phyloP scores from a whole-genome alignment of 2,329 filamentous ascomycete species.

The Zalaria sp. region DNA sequence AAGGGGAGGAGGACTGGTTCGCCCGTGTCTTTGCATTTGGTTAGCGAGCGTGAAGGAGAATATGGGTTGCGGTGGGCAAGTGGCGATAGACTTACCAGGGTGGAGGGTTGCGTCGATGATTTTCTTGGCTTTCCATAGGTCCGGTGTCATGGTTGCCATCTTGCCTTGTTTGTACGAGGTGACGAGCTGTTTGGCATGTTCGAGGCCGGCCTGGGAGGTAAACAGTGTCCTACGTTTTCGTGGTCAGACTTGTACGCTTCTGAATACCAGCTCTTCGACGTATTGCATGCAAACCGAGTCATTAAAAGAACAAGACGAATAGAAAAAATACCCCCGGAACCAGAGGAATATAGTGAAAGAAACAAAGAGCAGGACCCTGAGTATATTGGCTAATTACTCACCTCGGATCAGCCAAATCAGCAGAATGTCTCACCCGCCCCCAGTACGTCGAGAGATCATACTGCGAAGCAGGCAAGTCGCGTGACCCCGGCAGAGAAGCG shows the following conservation, averaged over 20 bases:
- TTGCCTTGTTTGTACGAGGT: slow-evolving; percentile 77
- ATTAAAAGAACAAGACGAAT: too few species aligned
- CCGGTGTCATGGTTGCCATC: slow-evolving; percentile 66
- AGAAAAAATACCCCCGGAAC: neutral
- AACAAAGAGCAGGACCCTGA: too few species aligned
- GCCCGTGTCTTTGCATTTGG: slow-evolving; percentile 57
- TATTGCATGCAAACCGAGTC: too few species aligned
- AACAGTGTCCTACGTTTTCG: slow-evolving; percentile 60
- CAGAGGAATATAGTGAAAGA: too few species aligned
- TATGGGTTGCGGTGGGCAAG: neutral
- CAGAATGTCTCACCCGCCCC: slow-evolving; percentile 82
- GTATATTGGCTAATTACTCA: too few species aligned
- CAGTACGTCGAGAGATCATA: slow-evolving; percentile 90
- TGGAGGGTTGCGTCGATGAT: slow-evolving; percentile 92
- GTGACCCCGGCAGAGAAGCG: slow-evolving; percentile 47
- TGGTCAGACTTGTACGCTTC: too few species aligned
- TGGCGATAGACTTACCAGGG: slow-evolving; percentile 49
- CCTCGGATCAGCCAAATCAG: slow-evolving; percentile 88
- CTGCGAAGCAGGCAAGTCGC: slow-evolving; percentile 80
- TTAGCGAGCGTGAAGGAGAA: neutral
- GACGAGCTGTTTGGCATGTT: slow-evolving; percentile 72
- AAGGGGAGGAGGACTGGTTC: slow-evolving; percentile 86
- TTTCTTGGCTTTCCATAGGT: slow-evolving; percentile 93
- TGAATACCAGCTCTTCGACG: too few species aligned
- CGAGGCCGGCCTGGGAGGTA: slow-evolving; percentile 62